Evolutionary conservation across 1,284 basidiomycete genomes (phyloP).

Genomic region (Dichomitus squalens): DNA sequence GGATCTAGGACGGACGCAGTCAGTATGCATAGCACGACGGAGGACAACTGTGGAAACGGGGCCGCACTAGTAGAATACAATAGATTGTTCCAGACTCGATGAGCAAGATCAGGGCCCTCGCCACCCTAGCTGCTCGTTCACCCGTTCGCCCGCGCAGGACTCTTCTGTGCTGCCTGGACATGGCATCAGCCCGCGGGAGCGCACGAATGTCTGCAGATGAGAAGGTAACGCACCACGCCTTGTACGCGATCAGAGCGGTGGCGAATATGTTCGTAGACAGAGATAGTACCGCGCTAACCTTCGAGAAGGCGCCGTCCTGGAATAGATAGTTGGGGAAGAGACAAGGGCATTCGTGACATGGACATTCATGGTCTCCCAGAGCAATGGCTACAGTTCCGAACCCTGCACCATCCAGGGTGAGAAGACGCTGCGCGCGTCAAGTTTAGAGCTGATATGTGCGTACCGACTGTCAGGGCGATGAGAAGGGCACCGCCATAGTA

Average conservation of each 20-base stretch:
- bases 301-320: background rate
- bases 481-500: background rate
- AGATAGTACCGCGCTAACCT: background rate
- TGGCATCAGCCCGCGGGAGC: background rate
- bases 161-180: background rate
- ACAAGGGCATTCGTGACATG: background rate
- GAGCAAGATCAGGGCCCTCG: background rate
- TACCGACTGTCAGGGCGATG: background rate
- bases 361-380: background rate
- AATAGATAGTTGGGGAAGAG: background rate
- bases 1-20: background rate
- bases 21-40: background rate
- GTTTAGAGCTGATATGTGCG: background rate
- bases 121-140: background rate
- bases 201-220: background rate
- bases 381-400: background rate
- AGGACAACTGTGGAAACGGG: background rate
- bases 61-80: background rate
- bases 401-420: background rate
- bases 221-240: background rate
- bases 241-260: background rate
- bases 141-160: background rate
- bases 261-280: background rate
- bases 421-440: background rate
- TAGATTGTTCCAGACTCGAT: background rate